These are phyloP conservation scores for Kokia cookei DNA, from an alignment of 441 rosid species.

Conservation along the genomic window DNA sequence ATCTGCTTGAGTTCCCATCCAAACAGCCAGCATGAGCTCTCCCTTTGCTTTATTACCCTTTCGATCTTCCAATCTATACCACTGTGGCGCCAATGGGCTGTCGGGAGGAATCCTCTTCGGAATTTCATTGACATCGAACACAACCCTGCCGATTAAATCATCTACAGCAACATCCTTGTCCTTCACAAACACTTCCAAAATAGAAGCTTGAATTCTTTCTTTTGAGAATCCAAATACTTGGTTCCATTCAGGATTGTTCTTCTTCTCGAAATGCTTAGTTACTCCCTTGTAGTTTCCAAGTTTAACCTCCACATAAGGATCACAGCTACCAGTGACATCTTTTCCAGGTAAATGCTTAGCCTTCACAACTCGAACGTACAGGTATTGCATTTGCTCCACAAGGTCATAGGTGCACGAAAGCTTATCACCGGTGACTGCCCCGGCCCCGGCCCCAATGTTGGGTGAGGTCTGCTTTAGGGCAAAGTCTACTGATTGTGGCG, in stretches of 20 bases:
- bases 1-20: slow-evolving; percentile 76
- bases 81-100: slow-evolving; percentile 92
- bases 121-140: slow-evolving; percentile 74
- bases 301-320: slow-evolving; percentile 83
- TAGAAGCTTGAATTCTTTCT: slow-evolving; percentile 77
- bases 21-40: slow-evolving; percentile 85
- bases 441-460: slow-evolving; percentile 79
- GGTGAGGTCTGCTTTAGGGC: slow-evolving; percentile 89
- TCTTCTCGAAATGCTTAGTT: slow-evolving; percentile 84
- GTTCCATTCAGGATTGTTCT: slow-evolving; percentile 85
- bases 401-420: slow-evolving; percentile 75
- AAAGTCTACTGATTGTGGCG: slow-evolving; percentile 63
- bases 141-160: slow-evolving; percentile 64
- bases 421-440: slow-evolving; percentile 50
- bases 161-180: slow-evolving; percentile 72
- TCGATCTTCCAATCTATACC: slow-evolving; percentile 80
- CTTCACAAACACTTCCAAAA: slow-evolving; percentile 73
- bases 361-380: slow-evolving; percentile 66
- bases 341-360: slow-evolving; percentile 79
- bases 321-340: slow-evolving; percentile 66
- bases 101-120: slow-evolving; percentile 90
- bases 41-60: slow-evolving; percentile 67
- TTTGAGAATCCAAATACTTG: slow-evolving; percentile 88
- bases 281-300: slow-evolving; percentile 85
- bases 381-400: slow-evolving; percentile 82